Percentiles rank a stretch among this genome's conserved stretches.
Conservation (phyloP, 163 green algal species). For the Volvox carteri region DNA sequence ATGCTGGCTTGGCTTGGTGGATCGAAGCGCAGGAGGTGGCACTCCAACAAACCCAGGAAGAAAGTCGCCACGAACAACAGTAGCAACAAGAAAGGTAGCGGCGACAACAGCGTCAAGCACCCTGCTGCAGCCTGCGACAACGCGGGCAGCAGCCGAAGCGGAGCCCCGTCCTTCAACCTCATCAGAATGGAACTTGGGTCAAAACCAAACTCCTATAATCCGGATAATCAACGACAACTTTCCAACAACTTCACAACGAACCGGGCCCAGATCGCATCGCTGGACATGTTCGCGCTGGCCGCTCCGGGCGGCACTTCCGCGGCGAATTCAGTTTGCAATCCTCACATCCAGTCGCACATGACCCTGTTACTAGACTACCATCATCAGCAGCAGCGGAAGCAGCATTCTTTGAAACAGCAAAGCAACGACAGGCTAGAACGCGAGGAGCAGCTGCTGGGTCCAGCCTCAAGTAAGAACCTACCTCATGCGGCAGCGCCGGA, state of each 20-base stretch:
- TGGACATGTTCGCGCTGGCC: constrained; percentile 2
- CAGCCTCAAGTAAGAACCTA: background rate
- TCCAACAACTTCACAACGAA: background rate
- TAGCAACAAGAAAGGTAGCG: background rate
- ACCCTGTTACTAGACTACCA: background rate
- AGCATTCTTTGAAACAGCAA: background rate
- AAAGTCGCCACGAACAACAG: too few relatives aligned
- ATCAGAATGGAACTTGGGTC: too few relatives aligned
- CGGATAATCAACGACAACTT: background rate
- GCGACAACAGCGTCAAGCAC: background rate
- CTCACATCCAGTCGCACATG: background rate
- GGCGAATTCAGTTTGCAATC: background rate
- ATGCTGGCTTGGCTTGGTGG: constrained; percentile 16
- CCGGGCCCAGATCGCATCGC: background rate
- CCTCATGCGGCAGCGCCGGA: background rate
- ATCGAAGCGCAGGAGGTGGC: background rate
- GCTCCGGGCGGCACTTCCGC: background rate
- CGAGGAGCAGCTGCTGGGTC: too few relatives aligned
- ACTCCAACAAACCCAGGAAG: background rate
- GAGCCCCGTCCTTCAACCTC: background rate
- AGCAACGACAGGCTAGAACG: too few relatives aligned
- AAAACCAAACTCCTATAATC: background rate
- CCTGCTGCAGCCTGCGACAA: background rate
- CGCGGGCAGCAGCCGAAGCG: background rate
- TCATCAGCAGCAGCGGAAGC: background rate